A percentile compares a stretch with the other conserved stretches of the same genome.
phyloP scores from a whole-genome alignment of 176 grass and related monocot genomes.

The Juncus effusus region DNA sequence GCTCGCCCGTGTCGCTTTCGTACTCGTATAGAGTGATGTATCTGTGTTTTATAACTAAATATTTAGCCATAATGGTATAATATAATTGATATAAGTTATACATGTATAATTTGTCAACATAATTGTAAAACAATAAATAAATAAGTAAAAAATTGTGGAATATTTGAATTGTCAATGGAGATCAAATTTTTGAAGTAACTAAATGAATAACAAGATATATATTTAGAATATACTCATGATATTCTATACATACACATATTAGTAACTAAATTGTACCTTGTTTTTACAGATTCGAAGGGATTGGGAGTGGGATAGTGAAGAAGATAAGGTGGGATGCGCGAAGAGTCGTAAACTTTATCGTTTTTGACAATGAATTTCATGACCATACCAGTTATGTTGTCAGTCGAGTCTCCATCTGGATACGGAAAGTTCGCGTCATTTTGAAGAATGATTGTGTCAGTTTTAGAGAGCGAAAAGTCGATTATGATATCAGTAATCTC shows the following conservation, averaged over 20 bases:
- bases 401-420: constrained; percentile 52
- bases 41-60: neutral
- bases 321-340: constrained; percentile 34
- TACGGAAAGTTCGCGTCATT: constrained; percentile 64
- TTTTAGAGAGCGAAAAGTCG: constrained; percentile 29
- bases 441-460: constrained; percentile 21
- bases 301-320: constrained; percentile 32
- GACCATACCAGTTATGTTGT: constrained; percentile 48
- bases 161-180: no score
- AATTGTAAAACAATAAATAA: no score
- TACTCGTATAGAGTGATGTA: constrained; percentile 91
- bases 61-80: no score
- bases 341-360: constrained; percentile 34
- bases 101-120: no score
- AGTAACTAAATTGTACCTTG: constrained; percentile 18
- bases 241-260: no score
- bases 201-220: no score
- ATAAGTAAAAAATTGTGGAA: no score
- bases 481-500: constrained; percentile 48
- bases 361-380: constrained; percentile 72
- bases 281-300: constrained; percentile 6
- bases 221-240: no score
- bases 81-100: no score
- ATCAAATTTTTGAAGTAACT: no score
- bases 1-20: constrained; percentile 41